phyloP scores from a whole-genome alignment of 2,329 filamentous ascomycete species.

The Pseudogymnoascus sp. region DNA sequence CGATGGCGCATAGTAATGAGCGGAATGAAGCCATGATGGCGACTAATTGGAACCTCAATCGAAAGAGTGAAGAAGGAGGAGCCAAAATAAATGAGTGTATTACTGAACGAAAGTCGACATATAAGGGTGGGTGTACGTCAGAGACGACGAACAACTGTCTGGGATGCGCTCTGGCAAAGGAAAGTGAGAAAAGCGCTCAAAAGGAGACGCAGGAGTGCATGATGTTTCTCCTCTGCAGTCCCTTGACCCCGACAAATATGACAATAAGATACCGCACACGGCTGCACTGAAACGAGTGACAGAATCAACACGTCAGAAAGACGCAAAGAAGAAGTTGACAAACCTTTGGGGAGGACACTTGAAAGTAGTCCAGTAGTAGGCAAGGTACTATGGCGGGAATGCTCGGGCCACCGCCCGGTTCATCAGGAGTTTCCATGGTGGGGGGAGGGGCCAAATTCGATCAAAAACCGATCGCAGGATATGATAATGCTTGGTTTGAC shows the following conservation, averaged over 20 bases:
- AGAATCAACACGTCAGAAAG: conserved; percentile 6
- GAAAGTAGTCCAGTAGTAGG: not conserved
- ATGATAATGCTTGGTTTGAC: not conserved
- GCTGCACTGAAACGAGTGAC: conserved; percentile 4
- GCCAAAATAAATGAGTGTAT: conserved; percentile 7
- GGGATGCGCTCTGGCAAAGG: not conserved
- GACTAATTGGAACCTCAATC: not conserved
- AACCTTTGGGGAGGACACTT: not conserved
- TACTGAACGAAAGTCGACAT: not conserved
- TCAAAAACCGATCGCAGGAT: conserved; percentile 1
- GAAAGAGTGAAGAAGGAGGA: conserved; percentile 9
- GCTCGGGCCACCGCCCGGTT: not conserved
- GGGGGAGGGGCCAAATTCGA: conserved; percentile 1
- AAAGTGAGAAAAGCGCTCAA: conserved; percentile 1
- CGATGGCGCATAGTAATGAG: not conserved
- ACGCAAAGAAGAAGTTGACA: conserved; percentile 3
- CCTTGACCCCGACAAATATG: not conserved
- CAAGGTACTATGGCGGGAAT: not conserved
- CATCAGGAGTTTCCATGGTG: conserved; percentile 1
- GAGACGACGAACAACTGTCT: not conserved
- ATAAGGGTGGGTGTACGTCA: not conserved
- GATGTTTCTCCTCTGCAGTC: not conserved
- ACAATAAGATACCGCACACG: conserved; percentile 4
- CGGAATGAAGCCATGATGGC: conserved; percentile 8
- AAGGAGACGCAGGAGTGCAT: conserved; percentile 6